Evolutionary conservation across 805 yeast species (phyloP), one percentile per base, ranked within the genome.

Genomic region (Wickerhamomyces tratensis): DNA sequence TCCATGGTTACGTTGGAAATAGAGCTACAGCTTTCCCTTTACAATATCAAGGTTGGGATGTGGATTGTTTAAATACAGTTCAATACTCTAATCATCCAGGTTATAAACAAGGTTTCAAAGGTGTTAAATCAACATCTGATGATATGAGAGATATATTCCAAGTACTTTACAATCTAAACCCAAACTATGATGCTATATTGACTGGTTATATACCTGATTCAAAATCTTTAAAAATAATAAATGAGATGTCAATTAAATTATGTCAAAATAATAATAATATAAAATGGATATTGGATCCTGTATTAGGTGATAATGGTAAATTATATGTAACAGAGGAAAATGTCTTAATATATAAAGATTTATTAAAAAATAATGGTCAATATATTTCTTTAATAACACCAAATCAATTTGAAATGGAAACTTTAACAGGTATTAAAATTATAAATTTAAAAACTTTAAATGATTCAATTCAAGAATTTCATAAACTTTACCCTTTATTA

Each of bases 1-100:
- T 79, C 3, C 98, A 91, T 58, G 98, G 98, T 3, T 83, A 86
- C 54, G 98, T 93, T 2, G 98, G 98, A 1, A 88, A 88, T 59
- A 75, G 80, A 44, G 95, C 96, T 0, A 86, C 93, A 1, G 84
- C 91, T 3, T 85, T 93, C 57, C 96, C 98, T 0, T 64, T 91
- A 25, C 97, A 91, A 56, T 67, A 78, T 36, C 69, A 76, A 38
- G 94, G 93, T 0, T 91, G 97, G 96, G 91, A 93, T 57, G 95
- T 89, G 9, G 96, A 91, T 58, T 79, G 79, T 25, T 68, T 93
- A 42, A 86, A 91, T 62, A 86, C 95, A 1, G 95, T 89, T 20
- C 85, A 86, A 54, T 79, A 81, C 52, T 86, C 96, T 2, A 88
- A 91, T 53, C 97, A 91, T 63, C 91, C 97, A 2, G 98, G 96